Percentiles rank a stretch among this genome's conserved stretches.
phyloP scores from a whole-genome alignment of 805 yeast genomes.

The Kodamaea fukazawae region DNA sequence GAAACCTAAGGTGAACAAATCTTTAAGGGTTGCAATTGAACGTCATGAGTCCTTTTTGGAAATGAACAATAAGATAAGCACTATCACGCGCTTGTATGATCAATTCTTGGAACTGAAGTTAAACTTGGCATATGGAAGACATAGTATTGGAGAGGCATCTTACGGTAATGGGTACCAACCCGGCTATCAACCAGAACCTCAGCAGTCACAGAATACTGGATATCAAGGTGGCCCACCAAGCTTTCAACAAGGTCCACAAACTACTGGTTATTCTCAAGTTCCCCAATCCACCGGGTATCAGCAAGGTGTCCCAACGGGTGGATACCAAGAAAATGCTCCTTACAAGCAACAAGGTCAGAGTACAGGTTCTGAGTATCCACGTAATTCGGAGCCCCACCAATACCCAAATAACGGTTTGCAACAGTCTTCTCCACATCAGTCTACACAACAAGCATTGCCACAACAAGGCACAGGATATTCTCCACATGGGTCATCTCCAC shows the following conservation, averaged over 20 bases:
- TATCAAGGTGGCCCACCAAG: background rate
- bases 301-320: too few relatives aligned
- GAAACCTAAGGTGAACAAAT: slow-evolving; percentile 66
- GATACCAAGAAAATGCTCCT: too few relatives aligned
- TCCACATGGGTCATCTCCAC: background rate
- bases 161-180: background rate
- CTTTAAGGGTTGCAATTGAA: slow-evolving; percentile 54
- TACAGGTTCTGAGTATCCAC: too few relatives aligned
- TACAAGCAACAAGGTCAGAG: too few relatives aligned
- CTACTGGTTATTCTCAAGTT: background rate
- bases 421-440: too few relatives aligned
- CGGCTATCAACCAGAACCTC: background rate
- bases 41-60: slow-evolving; percentile 67
- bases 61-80: slow-evolving; percentile 73
- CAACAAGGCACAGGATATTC: background rate
- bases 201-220: background rate
- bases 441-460: background rate
- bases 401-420: too few relatives aligned
- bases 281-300: background rate
- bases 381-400: too few relatives aligned
- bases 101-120: slow-evolving; percentile 58
- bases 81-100: slow-evolving; percentile 75
- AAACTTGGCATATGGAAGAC: slow-evolving; percentile 35
- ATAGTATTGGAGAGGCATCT: slow-evolving; percentile 8
- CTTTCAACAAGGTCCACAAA: background rate